Evolutionary conservation across 2,329 filamentous ascomycete genomes (phyloP).

Genomic region (Penicillium rolfsii): DNA sequence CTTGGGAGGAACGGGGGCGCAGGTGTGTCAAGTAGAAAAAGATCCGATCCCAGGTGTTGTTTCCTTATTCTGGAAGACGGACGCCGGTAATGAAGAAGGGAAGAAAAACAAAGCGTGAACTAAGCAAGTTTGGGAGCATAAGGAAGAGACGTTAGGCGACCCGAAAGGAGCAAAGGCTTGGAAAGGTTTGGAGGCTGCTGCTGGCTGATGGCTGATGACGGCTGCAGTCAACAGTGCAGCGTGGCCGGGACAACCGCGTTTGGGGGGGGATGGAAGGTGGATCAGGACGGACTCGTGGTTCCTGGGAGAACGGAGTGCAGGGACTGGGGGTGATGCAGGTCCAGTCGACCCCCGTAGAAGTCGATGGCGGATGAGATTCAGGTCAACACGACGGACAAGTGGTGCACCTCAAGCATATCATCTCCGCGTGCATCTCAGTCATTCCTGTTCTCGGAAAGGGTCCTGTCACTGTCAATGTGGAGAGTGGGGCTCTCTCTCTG

Average conservation of each 20-base stretch:
- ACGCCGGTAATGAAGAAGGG: background rate
- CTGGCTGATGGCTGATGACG: background rate
- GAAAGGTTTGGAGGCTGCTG: conserved; percentile 1
- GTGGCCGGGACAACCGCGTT: conserved; percentile 24
- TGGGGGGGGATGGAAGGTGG: background rate
- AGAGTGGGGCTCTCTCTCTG: conserved; percentile 5
- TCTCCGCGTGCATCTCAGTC: background rate
- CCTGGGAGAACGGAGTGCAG: no score
- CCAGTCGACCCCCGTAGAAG: no score
- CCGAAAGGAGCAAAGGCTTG: background rate
- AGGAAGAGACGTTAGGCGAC: background rate
- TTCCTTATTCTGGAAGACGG: background rate
- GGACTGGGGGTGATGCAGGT: no score
- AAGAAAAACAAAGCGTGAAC: background rate
- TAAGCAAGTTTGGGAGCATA: background rate
- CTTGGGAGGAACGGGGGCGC: conserved; percentile 6
- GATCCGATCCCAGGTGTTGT: no score
- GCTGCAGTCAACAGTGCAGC: conserved; percentile 9
- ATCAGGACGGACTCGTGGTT: background rate
- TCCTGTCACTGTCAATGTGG: conserved; percentile 19
- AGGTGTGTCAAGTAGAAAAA: conserved; percentile 13
- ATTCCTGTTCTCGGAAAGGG: conserved; percentile 8
- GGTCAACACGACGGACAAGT: no score
- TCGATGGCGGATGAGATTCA: no score
- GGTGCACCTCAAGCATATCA: no score